Evolutionary conservation across 2,329 filamentous ascomycete species (phyloP), one percentile per base, ranked within the genome.

Genomic region (Plectosphaerella sp.): DNA sequence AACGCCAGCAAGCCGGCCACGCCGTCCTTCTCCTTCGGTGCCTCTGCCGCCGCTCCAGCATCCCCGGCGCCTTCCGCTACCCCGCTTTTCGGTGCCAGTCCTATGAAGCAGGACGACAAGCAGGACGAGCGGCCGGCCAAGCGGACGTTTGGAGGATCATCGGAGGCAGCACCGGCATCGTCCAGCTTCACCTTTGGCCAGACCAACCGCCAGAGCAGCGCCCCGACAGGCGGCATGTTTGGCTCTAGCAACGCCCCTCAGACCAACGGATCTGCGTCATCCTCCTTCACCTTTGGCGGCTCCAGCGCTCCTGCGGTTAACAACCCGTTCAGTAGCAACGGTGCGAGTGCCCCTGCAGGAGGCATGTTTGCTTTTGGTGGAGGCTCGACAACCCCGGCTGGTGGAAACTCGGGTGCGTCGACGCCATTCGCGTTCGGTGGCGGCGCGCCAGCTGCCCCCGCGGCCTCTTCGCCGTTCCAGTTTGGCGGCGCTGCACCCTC

Each of bases 61-160:
- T 48, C 63, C 14, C 73, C 24, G n/a, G 59, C 71, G 25, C 64
- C 67, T 43, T 59, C 64, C 7, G 49, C 61, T 5, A 59, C 53
- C 50, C 60, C 66, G 18, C 52, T 69, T 54, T 76, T 78, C 58
- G 68, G 65, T 47, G 69, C 69, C 33, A 73, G 71, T 49, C 69
- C 69, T 15, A 71, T 77, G 61, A 74, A 75, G 56, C 69, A 77
- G 52, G 70, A 74, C 49, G 45, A 50, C 36, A 33, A 56, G 51
- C 43, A 50, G 46, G 50, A 59, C 33, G 56, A 56, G 10, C 60
- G 65, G 36, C 58, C 73, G 3, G 64, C 73, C 51, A 71, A 66
- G 53, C 74, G 69, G 51, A 59, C 71, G 1, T 76, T 77, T 54
- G 65, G 64, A 14, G 57, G 50, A 11, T 62, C 54, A 41, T 59